These are phyloP conservation scores for Fusarium staphyleae DNA, from an alignment of 2,329 filamentous ascomycete genomes.

Conservation along the genomic window DNA sequence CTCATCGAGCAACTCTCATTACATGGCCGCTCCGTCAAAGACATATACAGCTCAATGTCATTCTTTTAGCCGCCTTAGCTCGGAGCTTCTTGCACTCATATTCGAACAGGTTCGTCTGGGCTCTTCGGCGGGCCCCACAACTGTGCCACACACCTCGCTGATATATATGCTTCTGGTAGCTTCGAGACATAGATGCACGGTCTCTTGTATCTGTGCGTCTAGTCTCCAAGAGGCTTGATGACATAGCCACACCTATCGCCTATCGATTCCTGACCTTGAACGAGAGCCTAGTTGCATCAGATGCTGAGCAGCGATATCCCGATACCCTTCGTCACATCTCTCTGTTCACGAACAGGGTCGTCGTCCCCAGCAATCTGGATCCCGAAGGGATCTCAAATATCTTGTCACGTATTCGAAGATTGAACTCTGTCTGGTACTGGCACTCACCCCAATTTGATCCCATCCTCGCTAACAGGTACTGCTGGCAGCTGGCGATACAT, in stretches of 20 bases:
- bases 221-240: slow-evolving; percentile 50
- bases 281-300: slow-evolving; percentile 46
- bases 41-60: slow-evolving; percentile 8
- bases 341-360: slow-evolving; percentile 50
- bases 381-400: slow-evolving; percentile 47
- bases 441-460: not conserved
- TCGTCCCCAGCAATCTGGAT: slow-evolving; percentile 51
- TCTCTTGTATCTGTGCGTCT: slow-evolving; percentile 48
- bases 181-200: slow-evolving; percentile 47
- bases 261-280: slow-evolving; percentile 52
- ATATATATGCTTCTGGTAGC: slow-evolving; percentile 41
- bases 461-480: slow-evolving; percentile 17
- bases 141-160: slow-evolving; percentile 13
- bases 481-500: slow-evolving; percentile 50
- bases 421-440: slow-evolving; percentile 52
- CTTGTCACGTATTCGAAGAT: slow-evolving; percentile 46
- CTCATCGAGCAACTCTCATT: slow-evolving; percentile 17
- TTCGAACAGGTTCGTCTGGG: slow-evolving; percentile 49
- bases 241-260: slow-evolving; percentile 52
- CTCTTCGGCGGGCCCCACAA: not conserved
- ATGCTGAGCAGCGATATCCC: slow-evolving; percentile 46
- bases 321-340: slow-evolving; percentile 47
- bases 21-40: slow-evolving; percentile 34
- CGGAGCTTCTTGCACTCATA: slow-evolving; percentile 53
- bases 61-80: slow-evolving; percentile 47